phyloP scores from a whole-genome alignment of 2,329 filamentous ascomycete species.

The Helotiales sp. region DNA sequence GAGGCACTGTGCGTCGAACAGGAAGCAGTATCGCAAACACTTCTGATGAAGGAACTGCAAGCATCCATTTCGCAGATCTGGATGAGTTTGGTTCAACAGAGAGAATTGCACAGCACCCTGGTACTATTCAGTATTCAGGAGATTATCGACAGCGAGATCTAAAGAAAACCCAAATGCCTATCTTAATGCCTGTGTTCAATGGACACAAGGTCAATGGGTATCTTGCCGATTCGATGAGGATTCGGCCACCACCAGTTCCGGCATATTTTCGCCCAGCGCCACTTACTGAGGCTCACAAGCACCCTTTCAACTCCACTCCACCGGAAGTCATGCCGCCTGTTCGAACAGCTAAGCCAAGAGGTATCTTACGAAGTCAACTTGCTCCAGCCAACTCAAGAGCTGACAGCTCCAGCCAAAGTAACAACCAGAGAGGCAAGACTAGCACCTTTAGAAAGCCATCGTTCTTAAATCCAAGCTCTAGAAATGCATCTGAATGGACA shows the following conservation, averaged over 20 bases:
- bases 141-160: constrained; percentile 40
- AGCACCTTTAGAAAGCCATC: not conserved
- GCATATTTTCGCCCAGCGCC: constrained; percentile 30
- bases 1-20: constrained; percentile 30
- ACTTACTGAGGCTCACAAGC: constrained; percentile 32
- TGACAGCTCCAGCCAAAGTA: not conserved
- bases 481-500: constrained; percentile 8
- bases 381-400: not conserved
- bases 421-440: not conserved
- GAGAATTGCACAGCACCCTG: constrained; percentile 40
- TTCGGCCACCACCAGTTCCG: constrained; percentile 24
- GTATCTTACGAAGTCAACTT: constrained; percentile 10
- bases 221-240: constrained; percentile 38
- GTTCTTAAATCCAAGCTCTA: not conserved
- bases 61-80: constrained; percentile 23
- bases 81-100: constrained; percentile 37
- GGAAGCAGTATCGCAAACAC: constrained; percentile 42
- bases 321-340: constrained; percentile 30
- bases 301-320: constrained; percentile 40
- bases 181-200: constrained; percentile 37
- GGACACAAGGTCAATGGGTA: constrained; percentile 42
- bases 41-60: constrained; percentile 33
- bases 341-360: not conserved
- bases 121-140: constrained; percentile 32
- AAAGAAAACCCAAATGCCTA: constrained; percentile 36